Evolutionary conservation across 2,329 filamentous ascomycete species (phyloP).

Genomic region (Aureobasidium lini): DNA sequence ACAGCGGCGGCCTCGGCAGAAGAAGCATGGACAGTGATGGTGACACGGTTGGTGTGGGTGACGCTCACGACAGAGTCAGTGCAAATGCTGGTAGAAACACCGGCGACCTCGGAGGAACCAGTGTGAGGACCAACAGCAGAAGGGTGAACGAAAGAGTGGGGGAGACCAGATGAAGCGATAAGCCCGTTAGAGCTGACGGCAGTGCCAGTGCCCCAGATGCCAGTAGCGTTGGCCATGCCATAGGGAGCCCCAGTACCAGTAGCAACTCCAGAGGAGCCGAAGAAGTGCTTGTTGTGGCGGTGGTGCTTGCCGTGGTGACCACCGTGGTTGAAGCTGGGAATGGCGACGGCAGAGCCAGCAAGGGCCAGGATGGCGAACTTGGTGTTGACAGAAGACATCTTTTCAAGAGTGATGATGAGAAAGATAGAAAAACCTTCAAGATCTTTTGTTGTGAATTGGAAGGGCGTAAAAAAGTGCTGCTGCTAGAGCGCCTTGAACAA

Average conservation of each 20-base stretch:
- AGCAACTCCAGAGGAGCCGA: constrained; percentile 21
- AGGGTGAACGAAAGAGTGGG: constrained; percentile 7
- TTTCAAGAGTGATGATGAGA: constrained; percentile 15
- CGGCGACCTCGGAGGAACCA: constrained; percentile 22
- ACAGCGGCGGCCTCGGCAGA: constrained; percentile 10
- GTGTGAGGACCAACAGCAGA: constrained; percentile 18
- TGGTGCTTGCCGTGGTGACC: constrained; percentile 19
- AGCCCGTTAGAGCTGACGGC: constrained; percentile 20
- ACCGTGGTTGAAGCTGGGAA: constrained; percentile 25
- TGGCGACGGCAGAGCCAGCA: constrained; percentile 32
- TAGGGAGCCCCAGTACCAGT: constrained; percentile 23
- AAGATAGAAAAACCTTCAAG: constrained; percentile 18
- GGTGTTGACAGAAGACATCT: constrained; percentile 29
- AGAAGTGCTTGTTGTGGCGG: constrained; percentile 20
- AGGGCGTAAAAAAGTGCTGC: constrained; percentile 20
- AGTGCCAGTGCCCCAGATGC: constrained; percentile 18
- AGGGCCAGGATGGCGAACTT: constrained; percentile 38
- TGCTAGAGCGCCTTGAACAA: constrained; percentile 32
- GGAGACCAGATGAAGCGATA: background rate
- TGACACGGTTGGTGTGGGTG: constrained; percentile 35
- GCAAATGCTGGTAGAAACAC: constrained; percentile 13
- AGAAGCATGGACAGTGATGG: constrained; percentile 32
- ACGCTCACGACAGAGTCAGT: constrained; percentile 26
- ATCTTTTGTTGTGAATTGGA: constrained; percentile 8
- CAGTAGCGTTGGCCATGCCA: constrained; percentile 22